Percentiles rank a stretch among this genome's conserved stretches.
Evolutionary conservation across 2,329 filamentous ascomycete genomes (phyloP).

Genomic region (Graphilbum ipis-grandicollis): DNA sequence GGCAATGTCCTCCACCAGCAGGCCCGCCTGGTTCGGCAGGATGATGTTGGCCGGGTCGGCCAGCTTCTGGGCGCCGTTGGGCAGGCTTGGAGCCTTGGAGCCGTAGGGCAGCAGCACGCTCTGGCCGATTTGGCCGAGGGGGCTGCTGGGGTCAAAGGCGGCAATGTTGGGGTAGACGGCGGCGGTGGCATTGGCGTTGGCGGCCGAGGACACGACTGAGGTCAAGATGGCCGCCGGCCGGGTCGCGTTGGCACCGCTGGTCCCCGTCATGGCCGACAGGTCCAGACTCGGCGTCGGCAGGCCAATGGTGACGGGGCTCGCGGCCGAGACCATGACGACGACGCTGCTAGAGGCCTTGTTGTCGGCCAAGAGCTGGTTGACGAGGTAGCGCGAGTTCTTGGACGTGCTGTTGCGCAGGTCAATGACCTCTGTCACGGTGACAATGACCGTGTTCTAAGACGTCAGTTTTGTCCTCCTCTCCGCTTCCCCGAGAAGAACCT

Average conservation of each 20-base stretch:
- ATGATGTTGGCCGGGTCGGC: constrained; percentile 21
- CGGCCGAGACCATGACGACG: constrained; percentile 21
- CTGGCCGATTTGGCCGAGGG: constrained; percentile 17
- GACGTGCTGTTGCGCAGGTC: constrained; percentile 15
- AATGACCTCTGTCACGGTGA: constrained; percentile 19
- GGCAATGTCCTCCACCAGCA: constrained; percentile 18
- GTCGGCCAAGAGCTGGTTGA: constrained; percentile 21
- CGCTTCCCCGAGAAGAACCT: constrained; percentile 6
- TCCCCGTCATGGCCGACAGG: constrained; percentile 7
- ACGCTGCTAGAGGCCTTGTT: constrained; percentile 17
- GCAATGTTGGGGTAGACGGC: constrained; percentile 7
- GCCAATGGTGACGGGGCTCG: constrained; percentile 18
- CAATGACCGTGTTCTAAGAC: constrained; percentile 19
- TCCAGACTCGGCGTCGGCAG: constrained; percentile 12
- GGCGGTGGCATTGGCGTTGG: constrained; percentile 5
- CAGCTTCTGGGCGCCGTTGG: constrained; percentile 15
- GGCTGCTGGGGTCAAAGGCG: constrained; percentile 14
- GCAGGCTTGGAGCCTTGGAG: constrained; percentile 13
- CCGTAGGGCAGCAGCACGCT: constrained; percentile 18
- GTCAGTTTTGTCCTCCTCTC: not conserved
- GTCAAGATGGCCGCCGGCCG: constrained; percentile 1
- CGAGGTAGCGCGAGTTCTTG: constrained; percentile 19
- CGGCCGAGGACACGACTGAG: constrained; percentile 4
- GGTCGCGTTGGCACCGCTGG: constrained; percentile 1
- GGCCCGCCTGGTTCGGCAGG: constrained; percentile 14